Percentiles rank a stretch among this genome's conserved stretches.
Conservation (phyloP, 495 filamentous ascomycete genomes). For the Hyaloscypha hepaticicola region DNA sequence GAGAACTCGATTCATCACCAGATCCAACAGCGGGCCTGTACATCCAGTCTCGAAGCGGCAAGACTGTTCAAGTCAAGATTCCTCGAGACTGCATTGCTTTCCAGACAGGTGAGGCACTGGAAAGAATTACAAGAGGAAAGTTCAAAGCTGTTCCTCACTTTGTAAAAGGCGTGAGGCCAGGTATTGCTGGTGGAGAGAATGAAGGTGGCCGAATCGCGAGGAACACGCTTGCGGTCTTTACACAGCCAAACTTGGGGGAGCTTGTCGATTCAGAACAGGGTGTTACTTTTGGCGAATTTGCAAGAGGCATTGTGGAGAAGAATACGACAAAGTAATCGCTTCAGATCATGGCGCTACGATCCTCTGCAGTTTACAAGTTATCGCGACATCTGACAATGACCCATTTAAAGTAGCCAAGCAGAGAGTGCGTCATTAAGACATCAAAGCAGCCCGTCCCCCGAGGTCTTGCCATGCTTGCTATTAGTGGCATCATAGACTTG, state of each 20-base stretch:
- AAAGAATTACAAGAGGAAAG: conserved; percentile 82
- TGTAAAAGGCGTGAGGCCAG: conserved; percentile 67
- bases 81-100: conserved; percentile 90
- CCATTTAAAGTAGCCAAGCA: too few relatives aligned
- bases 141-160: conserved; percentile 97
- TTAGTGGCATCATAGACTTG: too few relatives aligned
- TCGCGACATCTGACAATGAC: too few relatives aligned
- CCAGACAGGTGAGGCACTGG: conserved; percentile 90
- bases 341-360: not conserved
- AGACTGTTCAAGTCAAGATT: conserved; percentile 82
- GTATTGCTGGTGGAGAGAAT: conserved; percentile 35
- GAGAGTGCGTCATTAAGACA: too few relatives aligned
- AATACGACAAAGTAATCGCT: conserved; percentile 52
- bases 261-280: conserved; percentile 72
- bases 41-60: conserved; percentile 78
- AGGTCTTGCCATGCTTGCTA: too few relatives aligned
- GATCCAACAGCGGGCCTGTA: conserved; percentile 86
- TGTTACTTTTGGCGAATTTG: conserved; percentile 83
- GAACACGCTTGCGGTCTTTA: conserved; percentile 96
- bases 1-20: conserved; percentile 69
- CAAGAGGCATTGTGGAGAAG: conserved; percentile 75
- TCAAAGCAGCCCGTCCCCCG: too few relatives aligned
- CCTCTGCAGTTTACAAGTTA: not conserved
- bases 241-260: conserved; percentile 90
- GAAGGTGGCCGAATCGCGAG: conserved; percentile 58